phyloP scores from a whole-genome alignment of 83 land plant genomes.

The Thuja plicata region DNA sequence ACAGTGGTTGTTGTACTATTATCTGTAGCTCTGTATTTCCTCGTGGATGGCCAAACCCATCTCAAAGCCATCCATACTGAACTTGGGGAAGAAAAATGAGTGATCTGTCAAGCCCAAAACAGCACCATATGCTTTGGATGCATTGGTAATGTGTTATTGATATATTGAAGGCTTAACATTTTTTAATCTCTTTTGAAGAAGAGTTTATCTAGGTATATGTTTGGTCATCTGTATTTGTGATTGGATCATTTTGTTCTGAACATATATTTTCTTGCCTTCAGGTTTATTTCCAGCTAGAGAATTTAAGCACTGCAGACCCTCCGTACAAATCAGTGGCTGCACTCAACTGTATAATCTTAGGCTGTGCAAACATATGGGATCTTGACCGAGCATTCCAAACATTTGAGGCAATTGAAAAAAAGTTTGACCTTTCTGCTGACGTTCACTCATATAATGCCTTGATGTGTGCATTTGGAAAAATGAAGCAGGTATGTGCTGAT shows the following conservation, averaged over 20 bases:
- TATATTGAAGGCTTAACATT: neutral
- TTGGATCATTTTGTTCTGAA: neutral
- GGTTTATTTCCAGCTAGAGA: slow-evolving; percentile 73
- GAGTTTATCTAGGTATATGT: neutral
- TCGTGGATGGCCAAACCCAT: too few relatives aligned
- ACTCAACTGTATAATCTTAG: slow-evolving; percentile 82
- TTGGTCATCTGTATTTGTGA: neutral
- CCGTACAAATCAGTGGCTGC: slow-evolving; percentile 83
- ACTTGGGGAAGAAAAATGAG: too few relatives aligned
- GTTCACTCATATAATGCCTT: slow-evolving; percentile 93
- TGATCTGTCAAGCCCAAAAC: too few relatives aligned
- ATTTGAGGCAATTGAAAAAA: slow-evolving; percentile 74
- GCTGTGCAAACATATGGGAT: slow-evolving; percentile 96
- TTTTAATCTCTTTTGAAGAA: neutral
- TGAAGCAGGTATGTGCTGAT: slow-evolving; percentile 58
- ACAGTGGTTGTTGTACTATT: too few relatives aligned
- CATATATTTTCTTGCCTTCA: slow-evolving; percentile 18
- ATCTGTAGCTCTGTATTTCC: too few relatives aligned
- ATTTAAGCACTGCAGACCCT: slow-evolving; percentile 49
- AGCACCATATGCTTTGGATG: neutral
- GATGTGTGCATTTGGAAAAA: slow-evolving; percentile 83
- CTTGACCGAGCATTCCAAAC: slow-evolving; percentile 94
- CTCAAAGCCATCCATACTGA: too few relatives aligned
- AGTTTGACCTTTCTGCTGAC: slow-evolving; percentile 79
- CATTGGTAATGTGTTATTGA: neutral